Evolutionary conservation across 305 asterid species (phyloP).

Genomic region (Ilex paraguariensis): DNA sequence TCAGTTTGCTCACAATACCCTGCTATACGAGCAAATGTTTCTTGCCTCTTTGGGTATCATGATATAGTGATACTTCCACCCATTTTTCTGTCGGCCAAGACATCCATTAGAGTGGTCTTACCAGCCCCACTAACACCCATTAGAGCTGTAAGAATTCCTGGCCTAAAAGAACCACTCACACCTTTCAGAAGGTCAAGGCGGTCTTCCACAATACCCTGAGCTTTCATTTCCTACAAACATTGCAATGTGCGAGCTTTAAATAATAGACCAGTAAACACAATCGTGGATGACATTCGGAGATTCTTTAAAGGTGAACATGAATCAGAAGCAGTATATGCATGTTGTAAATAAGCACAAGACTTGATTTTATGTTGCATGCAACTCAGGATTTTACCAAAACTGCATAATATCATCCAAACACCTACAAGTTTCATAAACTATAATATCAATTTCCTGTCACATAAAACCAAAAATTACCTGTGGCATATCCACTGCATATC

Average conservation of each 20-base stretch:
- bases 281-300: too few species aligned
- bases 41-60: conserved; percentile 5
- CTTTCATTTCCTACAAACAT: conserved; percentile 4
- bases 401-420: too few species aligned
- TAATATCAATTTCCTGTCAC: neutral
- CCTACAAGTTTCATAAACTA: too few species aligned
- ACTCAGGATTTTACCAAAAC: too few species aligned
- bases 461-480: conserved; percentile 33
- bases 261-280: too few species aligned
- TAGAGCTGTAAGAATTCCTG: conserved; percentile 7
- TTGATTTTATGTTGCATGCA: too few species aligned
- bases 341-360: too few species aligned
- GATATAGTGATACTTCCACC: conserved; percentile 6
- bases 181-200: conserved; percentile 2
- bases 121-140: conserved; percentile 7
- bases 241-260: neutral
- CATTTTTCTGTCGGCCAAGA: conserved; percentile 3
- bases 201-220: conserved; percentile 2
- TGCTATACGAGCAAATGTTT: conserved; percentile 8
- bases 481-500: conserved; percentile 95
- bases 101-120: conserved; percentile 8
- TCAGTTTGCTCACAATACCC: conserved; percentile 9
- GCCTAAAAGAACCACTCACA: conserved; percentile 7
- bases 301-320: too few species aligned
- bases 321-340: too few species aligned